These are phyloP conservation scores for Ceratocystis harringtonii DNA, from an alignment of 2,329 filamentous ascomycete genomes.

Conservation along the genomic window DNA sequence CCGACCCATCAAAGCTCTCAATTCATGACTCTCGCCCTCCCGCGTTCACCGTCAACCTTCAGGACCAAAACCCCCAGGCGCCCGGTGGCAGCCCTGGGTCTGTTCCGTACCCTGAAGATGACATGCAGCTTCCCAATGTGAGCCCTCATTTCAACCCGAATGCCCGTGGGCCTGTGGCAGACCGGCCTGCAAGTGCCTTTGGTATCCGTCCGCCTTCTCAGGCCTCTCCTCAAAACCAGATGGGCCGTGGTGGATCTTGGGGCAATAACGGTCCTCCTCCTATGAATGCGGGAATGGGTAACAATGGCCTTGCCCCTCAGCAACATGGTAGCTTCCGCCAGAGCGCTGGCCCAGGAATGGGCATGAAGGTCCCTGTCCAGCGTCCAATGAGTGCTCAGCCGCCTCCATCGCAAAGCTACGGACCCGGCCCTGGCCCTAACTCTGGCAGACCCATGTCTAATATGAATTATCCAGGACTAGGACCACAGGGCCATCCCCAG, in stretches of 20 bases:
- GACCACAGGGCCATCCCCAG: conserved; percentile 20
- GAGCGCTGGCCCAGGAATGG: conserved; percentile 13
- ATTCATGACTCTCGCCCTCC: conserved; percentile 28
- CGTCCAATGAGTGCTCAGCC: conserved; percentile 13
- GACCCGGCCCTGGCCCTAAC: conserved; percentile 23
- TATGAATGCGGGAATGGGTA: conserved; percentile 6
- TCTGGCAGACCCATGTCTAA: conserved; percentile 22
- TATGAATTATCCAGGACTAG: conserved; percentile 18
- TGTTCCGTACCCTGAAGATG: conserved; percentile 41
- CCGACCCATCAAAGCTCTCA: conserved; percentile 27
- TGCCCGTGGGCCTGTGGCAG: conserved; percentile 34
- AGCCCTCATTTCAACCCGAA: conserved; percentile 33
- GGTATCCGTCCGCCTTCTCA: conserved; percentile 34
- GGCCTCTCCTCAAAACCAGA: conserved; percentile 7
- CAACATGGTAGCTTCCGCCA: conserved; percentile 13
- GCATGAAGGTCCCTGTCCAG: conserved; percentile 8
- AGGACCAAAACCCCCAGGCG: conserved; percentile 22
- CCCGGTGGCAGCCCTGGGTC: conserved; percentile 27
- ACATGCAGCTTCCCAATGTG: conserved; percentile 25
- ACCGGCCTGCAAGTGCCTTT: conserved; percentile 38
- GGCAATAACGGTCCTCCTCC: conserved; percentile 1
- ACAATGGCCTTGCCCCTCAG: conserved; percentile 8
- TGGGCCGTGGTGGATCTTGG: conserved; percentile 15
- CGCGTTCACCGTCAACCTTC: conserved; percentile 38
- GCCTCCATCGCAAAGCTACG: conserved; percentile 11